These are phyloP conservation scores for Extremus antarcticus DNA, from an alignment of 495 filamentous ascomycete genomes.

Conservation along the genomic window DNA sequence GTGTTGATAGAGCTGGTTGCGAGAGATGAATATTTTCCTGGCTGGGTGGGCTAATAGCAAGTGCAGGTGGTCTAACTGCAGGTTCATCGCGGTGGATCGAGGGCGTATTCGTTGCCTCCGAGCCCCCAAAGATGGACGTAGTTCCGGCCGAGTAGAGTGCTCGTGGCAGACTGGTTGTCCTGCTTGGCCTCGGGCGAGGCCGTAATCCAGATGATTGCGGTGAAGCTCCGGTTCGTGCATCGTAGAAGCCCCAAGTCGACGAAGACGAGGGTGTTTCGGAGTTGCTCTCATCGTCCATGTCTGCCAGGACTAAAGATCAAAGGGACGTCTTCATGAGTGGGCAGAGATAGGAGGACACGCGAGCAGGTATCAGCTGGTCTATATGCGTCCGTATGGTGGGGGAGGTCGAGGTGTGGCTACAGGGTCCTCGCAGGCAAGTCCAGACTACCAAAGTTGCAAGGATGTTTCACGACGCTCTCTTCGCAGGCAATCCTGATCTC, in stretches of 20 bases:
- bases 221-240: background rate
- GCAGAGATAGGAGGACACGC: background rate
- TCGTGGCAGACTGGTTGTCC: background rate
- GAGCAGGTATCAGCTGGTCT: background rate
- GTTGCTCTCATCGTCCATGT: background rate
- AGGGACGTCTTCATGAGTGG: too few species aligned
- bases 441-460: background rate
- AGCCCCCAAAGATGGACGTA: background rate
- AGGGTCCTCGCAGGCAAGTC: too few species aligned
- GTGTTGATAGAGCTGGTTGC: background rate
- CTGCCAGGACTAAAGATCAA: background rate
- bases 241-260: background rate
- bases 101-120: background rate
- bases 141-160: background rate
- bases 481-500: background rate
- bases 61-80: background rate
- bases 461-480: background rate
- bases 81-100: background rate
- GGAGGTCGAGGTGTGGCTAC: background rate
- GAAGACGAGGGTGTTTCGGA: background rate
- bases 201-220: background rate
- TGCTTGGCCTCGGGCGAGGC: background rate
- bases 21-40: background rate
- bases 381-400: background rate
- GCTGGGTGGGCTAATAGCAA: background rate